Evolutionary conservation across 257 asterid species (phyloP).

Genomic region (Solanum bulbocastanum): DNA sequence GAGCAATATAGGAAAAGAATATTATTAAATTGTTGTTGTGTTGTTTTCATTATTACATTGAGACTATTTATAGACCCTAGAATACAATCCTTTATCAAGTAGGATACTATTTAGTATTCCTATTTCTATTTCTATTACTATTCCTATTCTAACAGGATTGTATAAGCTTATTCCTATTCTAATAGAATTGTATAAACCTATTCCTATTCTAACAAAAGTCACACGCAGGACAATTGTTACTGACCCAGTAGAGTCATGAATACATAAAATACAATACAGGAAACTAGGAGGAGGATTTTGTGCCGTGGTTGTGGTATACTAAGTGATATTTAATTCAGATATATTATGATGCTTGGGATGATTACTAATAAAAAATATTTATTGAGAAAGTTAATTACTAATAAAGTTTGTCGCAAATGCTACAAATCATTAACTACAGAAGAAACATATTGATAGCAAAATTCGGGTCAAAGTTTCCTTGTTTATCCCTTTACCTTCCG

Average conservation of each 20-base stretch:
- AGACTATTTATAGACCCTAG: too few species aligned
- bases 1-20: too few species aligned
- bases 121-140: too few species aligned
- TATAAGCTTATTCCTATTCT: too few species aligned
- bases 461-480: not conserved
- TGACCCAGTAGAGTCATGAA: not conserved
- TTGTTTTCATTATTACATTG: too few species aligned
- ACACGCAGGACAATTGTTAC: not conserved
- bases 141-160: too few species aligned
- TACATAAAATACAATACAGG: not conserved
- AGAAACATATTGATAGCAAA: not conserved
- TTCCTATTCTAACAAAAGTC: too few species aligned
- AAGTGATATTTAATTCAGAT: not conserved
- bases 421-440: not conserved
- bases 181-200: too few species aligned
- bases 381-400: not conserved
- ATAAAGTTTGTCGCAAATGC: not conserved
- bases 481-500: not conserved
- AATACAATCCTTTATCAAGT: too few species aligned
- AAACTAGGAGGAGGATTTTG: not conserved
- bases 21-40: too few species aligned
- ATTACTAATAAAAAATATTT: not conserved
- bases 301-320: not conserved
- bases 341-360: not conserved
- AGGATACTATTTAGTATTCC: too few species aligned